Percentiles rank a stretch among this genome's conserved stretches.
Conservation (phyloP, 2,329 filamentous ascomycete species). For the Pyricularia pennisetigena region DNA sequence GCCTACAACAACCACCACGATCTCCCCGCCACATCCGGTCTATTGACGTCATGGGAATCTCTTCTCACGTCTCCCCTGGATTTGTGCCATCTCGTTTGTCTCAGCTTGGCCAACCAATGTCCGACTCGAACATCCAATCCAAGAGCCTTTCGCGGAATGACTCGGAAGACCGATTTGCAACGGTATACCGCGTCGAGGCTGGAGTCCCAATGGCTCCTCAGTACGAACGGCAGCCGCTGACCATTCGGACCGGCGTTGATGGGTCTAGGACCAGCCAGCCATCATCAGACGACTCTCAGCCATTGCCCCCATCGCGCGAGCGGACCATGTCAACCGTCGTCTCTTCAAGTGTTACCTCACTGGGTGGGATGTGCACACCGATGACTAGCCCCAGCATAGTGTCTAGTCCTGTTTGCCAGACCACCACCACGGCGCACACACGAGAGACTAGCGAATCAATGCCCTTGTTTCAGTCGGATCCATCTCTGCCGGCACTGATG, state of each 20-base stretch:
- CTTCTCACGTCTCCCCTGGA: conserved; percentile 21
- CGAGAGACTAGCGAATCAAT: conserved; percentile 36
- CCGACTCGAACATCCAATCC: conserved; percentile 32
- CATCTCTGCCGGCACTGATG: conserved; percentile 51
- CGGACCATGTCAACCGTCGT: conserved; percentile 33
- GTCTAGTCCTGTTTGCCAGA: conserved; percentile 34
- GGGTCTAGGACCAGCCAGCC: not conserved
- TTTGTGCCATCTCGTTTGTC: conserved; percentile 21
- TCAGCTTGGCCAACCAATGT: conserved; percentile 23
- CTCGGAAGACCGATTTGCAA: conserved; percentile 34
- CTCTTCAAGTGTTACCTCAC: conserved; percentile 43
- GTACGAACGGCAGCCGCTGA: conserved; percentile 14
- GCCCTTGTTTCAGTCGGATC: conserved; percentile 50
- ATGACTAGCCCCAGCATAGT: conserved; percentile 45
- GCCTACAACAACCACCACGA: conserved; percentile 34
- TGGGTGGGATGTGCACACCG: conserved; percentile 37
- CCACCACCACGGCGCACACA: conserved; percentile 23
- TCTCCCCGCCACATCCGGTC: conserved; percentile 37
- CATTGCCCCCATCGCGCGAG: conserved; percentile 22
- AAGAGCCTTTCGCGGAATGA: conserved; percentile 23
- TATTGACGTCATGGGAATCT: conserved; percentile 23
- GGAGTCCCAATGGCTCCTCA: not conserved
- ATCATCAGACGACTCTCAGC: conserved; percentile 21
- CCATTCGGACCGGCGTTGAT: conserved; percentile 14
- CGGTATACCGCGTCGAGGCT: conserved; percentile 31